Evolutionary conservation across 176 grass and related monocot genomes (phyloP), one percentile per base, ranked within the genome.

Genomic region (Secale cereale): DNA sequence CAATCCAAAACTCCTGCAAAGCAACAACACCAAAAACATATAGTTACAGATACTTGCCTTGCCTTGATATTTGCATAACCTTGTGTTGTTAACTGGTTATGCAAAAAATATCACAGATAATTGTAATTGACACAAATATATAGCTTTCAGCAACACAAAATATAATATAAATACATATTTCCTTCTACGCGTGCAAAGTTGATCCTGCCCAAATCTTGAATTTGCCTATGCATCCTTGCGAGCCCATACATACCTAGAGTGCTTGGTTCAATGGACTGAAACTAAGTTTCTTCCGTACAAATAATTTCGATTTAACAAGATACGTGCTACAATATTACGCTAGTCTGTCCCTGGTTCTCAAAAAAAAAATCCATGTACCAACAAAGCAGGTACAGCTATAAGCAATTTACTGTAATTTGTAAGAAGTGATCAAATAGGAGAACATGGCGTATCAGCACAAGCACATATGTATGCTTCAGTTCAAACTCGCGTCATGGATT

Each of bases 1-100:
- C 97, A 99, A 81, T 94, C 93, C 64, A 94, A 71, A 64, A 99
- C 90, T 48, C 97, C 97, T 94, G 88, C 74, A 85, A 36, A 82
- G 7, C 35, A 35, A 66, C 40, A 76, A 64, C 4, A 63, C 74
- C 9, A 65, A 3, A 3, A 60, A 43, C 22, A 33, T 40, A 11
- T 45, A 17, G 62, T 88, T 57, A 45, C 52, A 83, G 36, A 41
- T 19, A 41, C 22, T 72, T 72, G 31, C 2, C 3, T 36, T 74
- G 22, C 14, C n/a, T n/a, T n/a, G 6, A 85, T 15, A 74, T 79
- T 78, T 14, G 5, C 7, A 50, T 17, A 19, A 16, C 27, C 45
- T 6, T 43, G 32, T 77, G 33, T 65, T 60, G 29, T 50, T 54
- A 54, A 48, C 45, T 5, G 15, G 50, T 20, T 20, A 54, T 50